Evolutionary conservation across 176 grass and related monocot genomes (phyloP), one percentile per base, ranked within the genome.

Genomic region (Chloris gayana): DNA sequence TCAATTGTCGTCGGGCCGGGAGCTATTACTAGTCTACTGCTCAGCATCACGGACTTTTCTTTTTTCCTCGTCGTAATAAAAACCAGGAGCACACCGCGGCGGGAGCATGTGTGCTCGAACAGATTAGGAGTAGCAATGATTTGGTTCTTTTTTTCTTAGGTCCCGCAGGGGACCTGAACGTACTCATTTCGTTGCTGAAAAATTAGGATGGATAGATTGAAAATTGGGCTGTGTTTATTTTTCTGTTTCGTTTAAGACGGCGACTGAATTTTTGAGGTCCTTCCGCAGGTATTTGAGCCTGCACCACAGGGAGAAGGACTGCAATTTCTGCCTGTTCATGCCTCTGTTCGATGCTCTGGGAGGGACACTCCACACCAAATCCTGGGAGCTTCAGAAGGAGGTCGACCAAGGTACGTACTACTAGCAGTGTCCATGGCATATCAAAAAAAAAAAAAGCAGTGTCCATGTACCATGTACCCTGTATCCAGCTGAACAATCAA

Each of bases 241-340:
- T 14, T 21, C 50, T 56, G 51, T 21, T n/a, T 5, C 4, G 14
- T 17, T 5, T 18, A 50, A 18, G 14, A 54, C 5, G 50, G 18
- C 18, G 9, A 27, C 39, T 72, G 13, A 19, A 62, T 64, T 1
- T 1, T 10, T 54, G 15, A 39, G 11, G 0, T 70, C 64, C 7
- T 71, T 41, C 21, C 66, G 81, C 86, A 98, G 95, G 70, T 98
- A 93, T 85, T 69, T 92, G 3, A 95, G 77, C 88, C 73, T 98
- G 65, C 95, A 98, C 65, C 92, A 98, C 81, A 89, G 31, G 84
- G 86, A 95, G 71, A 98, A 84, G 80, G 70, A 95, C 81, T 77
- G 77, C 75, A 98, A 98, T 60, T 98, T 91, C 66, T 95, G 95
- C 84, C 42, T 98, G 26, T 98, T 98, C 50, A 98, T 98, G 95